Evolutionary conservation across 1,284 basidiomycete species (phyloP).

Genomic region (Earliella scabrosa): DNA sequence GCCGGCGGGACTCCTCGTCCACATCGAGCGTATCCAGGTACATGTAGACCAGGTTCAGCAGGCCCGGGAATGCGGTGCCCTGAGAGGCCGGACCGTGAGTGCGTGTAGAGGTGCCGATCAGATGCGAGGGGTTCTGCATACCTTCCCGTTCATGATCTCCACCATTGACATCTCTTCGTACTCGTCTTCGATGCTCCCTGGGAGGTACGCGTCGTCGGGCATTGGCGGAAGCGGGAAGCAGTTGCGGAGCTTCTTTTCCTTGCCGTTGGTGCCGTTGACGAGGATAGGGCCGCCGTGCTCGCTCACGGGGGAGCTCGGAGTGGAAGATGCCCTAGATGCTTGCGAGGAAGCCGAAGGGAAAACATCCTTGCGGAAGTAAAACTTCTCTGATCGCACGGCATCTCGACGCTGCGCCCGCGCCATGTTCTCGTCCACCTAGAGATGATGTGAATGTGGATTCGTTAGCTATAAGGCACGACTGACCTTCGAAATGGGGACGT

Average conservation of each 20-base stretch:
- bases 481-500: slow-evolving; percentile 97
- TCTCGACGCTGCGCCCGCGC: slow-evolving; percentile 84
- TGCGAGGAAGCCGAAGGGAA: slow-evolving; percentile 59
- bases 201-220: slow-evolving; percentile 48
- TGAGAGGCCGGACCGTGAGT: slow-evolving; percentile 30
- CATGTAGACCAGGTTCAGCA: slow-evolving; percentile 83
- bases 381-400: slow-evolving; percentile 76
- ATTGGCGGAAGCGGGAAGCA: slow-evolving; percentile 66
- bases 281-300: slow-evolving; percentile 31
- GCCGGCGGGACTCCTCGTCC: slow-evolving; percentile 61
- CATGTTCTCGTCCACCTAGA: slow-evolving; percentile 98
- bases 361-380: slow-evolving; percentile 91
- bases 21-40: slow-evolving; percentile 92
- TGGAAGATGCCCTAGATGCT: slow-evolving; percentile 54
- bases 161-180: slow-evolving; percentile 92
- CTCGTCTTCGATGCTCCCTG: slow-evolving; percentile 73
- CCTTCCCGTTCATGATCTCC: slow-evolving; percentile 95
- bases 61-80: slow-evolving; percentile 78
- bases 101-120: background rate
- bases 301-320: slow-evolving; percentile 52
- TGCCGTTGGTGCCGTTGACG: slow-evolving; percentile 37
- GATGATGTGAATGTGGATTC: background rate
- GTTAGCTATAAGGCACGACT: background rate
- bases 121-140: slow-evolving; percentile 30
- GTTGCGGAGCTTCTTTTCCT: slow-evolving; percentile 70